These are phyloP conservation scores for Dissoconium aciculare DNA, from an alignment of 2,329 filamentous ascomycete genomes.

Conservation along the genomic window DNA sequence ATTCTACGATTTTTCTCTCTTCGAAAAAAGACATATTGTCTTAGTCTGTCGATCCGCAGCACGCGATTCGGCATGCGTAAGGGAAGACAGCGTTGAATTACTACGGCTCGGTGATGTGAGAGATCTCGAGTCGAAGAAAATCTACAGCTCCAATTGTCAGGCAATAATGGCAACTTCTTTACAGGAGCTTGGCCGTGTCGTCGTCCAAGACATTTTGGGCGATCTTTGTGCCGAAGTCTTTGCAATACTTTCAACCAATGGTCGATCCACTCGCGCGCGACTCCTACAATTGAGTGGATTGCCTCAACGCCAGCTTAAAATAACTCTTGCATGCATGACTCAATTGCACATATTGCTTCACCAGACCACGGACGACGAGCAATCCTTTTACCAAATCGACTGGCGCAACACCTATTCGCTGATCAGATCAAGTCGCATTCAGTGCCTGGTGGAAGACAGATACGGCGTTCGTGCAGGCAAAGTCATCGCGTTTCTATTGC, in stretches of 20 bases:
- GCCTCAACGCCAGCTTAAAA: slow-evolving; percentile 57
- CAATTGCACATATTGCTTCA: slow-evolving; percentile 50
- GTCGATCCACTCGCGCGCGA: slow-evolving; percentile 56
- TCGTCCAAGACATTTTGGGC: slow-evolving; percentile 4
- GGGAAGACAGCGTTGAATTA: background rate
- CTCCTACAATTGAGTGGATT: slow-evolving; percentile 60
- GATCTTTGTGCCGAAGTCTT: slow-evolving; percentile 57
- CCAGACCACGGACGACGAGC: slow-evolving; percentile 39
- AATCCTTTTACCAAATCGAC: slow-evolving; percentile 72
- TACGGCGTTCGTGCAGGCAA: slow-evolving; percentile 61
- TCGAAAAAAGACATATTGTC: too few relatives aligned
- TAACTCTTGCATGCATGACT: slow-evolving; percentile 72
- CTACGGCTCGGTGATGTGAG: slow-evolving; percentile 1
- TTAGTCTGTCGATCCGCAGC: too few relatives aligned
- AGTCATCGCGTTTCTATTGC: slow-evolving; percentile 59
- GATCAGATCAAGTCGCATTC: slow-evolving; percentile 64
- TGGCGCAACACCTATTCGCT: slow-evolving; percentile 66
- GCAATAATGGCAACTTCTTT: slow-evolving; percentile 3
- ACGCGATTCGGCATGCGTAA: slow-evolving; percentile 1
- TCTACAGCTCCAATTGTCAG: slow-evolving; percentile 1
- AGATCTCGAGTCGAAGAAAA: slow-evolving; percentile 1
- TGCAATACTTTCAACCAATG: slow-evolving; percentile 59
- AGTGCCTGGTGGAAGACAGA: slow-evolving; percentile 57
- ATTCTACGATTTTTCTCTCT: too few relatives aligned
- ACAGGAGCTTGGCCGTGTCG: slow-evolving; percentile 1